Conservation (phyloP, 352 stramenopile species). For the Blastocystis sp. region DNA sequence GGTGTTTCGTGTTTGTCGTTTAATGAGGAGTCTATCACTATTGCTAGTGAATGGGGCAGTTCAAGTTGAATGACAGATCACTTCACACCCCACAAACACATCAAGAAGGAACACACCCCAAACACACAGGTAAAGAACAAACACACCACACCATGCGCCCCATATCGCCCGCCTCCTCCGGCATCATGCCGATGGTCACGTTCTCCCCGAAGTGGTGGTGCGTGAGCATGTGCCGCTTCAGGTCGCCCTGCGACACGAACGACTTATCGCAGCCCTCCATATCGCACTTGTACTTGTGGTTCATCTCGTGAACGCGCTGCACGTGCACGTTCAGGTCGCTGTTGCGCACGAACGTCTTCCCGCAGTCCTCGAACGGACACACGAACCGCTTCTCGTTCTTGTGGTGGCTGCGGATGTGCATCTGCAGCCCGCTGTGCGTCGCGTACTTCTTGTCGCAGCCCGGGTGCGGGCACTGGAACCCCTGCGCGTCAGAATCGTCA, state of each 20-base stretch:
- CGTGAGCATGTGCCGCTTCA: conserved; percentile 17
- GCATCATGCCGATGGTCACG: not conserved
- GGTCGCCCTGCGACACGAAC: conserved; percentile 34
- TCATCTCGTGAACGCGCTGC: conserved; percentile 4
- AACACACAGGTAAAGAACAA: no score
- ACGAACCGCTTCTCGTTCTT: conserved; percentile 51
- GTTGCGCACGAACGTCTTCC: conserved; percentile 25
- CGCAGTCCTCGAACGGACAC: conserved; percentile 14
- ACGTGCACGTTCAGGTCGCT: conserved; percentile 36
- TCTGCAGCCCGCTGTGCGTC: conserved; percentile 40
- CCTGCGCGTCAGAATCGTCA: not conserved
- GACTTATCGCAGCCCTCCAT: conserved; percentile 52
- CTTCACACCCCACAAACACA: no score
- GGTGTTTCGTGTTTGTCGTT: no score
- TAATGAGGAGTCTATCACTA: no score
- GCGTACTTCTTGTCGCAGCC: conserved; percentile 68
- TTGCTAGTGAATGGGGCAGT: no score
- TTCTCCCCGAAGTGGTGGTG: not conserved
- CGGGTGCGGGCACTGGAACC: conserved; percentile 21
- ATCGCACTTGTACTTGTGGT: conserved; percentile 19
- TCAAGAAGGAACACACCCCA: no score
- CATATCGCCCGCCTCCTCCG: not conserved
- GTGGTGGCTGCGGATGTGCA: conserved; percentile 59
- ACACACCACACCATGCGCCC: no score
- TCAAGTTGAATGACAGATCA: no score